Evolutionary conservation across 805 yeast genomes (phyloP), one percentile per base, ranked within the genome.

Genomic region (Ogataea zsoltii): DNA sequence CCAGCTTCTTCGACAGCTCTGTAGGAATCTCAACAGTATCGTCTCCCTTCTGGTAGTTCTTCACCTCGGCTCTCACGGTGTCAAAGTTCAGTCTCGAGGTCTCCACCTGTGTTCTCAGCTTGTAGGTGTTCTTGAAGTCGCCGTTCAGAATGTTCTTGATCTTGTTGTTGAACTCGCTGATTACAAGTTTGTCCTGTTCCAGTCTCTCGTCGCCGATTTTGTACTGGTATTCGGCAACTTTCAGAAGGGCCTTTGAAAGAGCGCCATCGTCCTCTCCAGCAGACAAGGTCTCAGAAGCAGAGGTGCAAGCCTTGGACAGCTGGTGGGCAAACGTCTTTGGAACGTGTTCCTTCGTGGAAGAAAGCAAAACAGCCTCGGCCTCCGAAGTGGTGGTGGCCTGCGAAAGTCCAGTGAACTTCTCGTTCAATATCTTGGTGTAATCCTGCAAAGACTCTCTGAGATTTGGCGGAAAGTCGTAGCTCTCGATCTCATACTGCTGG

Each of bases 391-490:
- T 75, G 3, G 79, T 69, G n/a, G 85, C 88, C 56, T 72, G 78
- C 48, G 81, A 78, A 56, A 83, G 73, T 42, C 81, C 83, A 41
- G 70, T 71, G 51, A 82, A 76, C 61, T 80, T 82, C 57, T 69
- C 77, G 33, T 74, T 71, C 38, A 83, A 62, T 4, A 80, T 66
- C 54, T 79, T 77, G 30, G 84, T 79, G 58, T 84, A 80, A 54
- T 85, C 83, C 38, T 70, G 69, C 18, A 80, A 71, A 36, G 86
- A 79, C 55, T 87, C 92, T 50, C 76, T 75, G 51, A 86, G 65
- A 62, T 84, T 84, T 43, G 94, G 92, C 19, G 96, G 96, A 57
- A 85, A 86, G 62, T 87, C 96, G 62, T 87, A 87, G 39, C 86
- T 78, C 55, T 84, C 85, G 50, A 84, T 79, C 57, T 78, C 88